Conservation (phyloP, 768 basidiomycete species). For the Rickenella mellea region DNA sequence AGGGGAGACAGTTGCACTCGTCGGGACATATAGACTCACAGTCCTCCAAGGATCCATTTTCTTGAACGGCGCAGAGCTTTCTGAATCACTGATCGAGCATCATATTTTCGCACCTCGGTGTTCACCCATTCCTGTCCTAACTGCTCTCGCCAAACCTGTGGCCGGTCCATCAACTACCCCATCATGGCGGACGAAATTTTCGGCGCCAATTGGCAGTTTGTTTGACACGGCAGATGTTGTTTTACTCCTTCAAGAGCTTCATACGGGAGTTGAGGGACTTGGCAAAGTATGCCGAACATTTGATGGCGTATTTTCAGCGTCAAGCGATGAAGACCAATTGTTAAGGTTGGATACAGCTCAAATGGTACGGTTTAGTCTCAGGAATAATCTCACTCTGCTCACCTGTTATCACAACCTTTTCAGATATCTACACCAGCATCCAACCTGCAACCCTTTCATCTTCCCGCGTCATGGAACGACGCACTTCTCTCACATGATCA, state of each 20-base stretch:
- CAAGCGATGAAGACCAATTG: constrained; percentile 20
- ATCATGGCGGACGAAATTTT: constrained; percentile 6
- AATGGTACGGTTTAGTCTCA: constrained; percentile 27
- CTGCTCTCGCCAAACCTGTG: constrained; percentile 16
- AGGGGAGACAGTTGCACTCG: constrained; percentile 50
- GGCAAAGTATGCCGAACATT: constrained; percentile 54
- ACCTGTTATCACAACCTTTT: not conserved
- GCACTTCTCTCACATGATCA: constrained; percentile 13
- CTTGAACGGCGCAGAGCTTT: constrained; percentile 45
- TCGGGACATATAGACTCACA: constrained; percentile 54
- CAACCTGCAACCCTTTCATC: constrained; percentile 19
- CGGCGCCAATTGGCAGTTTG: constrained; percentile 6
- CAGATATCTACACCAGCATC: not conserved
- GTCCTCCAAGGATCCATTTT: constrained; percentile 55
- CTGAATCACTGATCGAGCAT: constrained; percentile 30
- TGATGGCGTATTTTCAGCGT: constrained; percentile 48
- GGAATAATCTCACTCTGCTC: not conserved
- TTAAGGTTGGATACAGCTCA: constrained; percentile 40
- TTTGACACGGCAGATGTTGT: constrained; percentile 26
- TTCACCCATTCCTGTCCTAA: constrained; percentile 60
- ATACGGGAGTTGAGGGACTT: constrained; percentile 57
- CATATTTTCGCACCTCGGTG: constrained; percentile 69
- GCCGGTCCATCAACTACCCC: constrained; percentile 6
- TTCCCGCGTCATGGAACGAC: constrained; percentile 27
- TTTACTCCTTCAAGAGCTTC: constrained; percentile 47